These are phyloP conservation scores for Panaeolus cyanescens DNA, from an alignment of 768 basidiomycete genomes.

Conservation along the genomic window DNA sequence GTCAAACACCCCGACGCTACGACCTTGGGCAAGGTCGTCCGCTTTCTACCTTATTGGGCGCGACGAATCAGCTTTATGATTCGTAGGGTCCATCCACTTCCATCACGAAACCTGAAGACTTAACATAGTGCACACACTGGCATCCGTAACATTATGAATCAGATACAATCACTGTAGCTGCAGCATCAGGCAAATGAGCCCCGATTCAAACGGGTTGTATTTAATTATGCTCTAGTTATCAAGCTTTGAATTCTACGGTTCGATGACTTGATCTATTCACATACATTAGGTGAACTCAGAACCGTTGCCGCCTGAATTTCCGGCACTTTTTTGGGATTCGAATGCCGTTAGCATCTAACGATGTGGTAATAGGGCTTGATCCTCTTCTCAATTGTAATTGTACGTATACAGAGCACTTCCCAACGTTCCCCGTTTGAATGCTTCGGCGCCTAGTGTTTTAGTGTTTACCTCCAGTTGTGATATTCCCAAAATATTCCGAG, in stretches of 20 bases:
- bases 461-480: slow-evolving; percentile 28
- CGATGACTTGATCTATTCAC: neutral
- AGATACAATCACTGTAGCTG: no score
- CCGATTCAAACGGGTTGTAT: no score
- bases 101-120: neutral
- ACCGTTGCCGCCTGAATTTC: neutral
- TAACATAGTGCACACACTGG: no score
- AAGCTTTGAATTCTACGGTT: no score
- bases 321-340: slow-evolving; percentile 18
- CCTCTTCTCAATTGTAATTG: slow-evolving; percentile 58
- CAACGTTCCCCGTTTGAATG: slow-evolving; percentile 57
- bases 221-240: no score
- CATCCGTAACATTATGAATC: no score
- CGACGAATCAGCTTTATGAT: neutral
- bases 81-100: neutral
- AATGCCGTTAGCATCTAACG: slow-evolving; percentile 18
- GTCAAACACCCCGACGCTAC: neutral
- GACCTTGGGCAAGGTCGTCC: neutral
- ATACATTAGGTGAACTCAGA: neutral
- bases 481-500: slow-evolving; percentile 45
- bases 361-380: slow-evolving; percentile 55
- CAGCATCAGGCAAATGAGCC: no score
- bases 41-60: neutral
- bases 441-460: slow-evolving; percentile 49
- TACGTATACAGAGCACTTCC: no score